Evolutionary conservation across 2,329 filamentous ascomycete species (phyloP).

Genomic region (Monosporascus sp.): DNA sequence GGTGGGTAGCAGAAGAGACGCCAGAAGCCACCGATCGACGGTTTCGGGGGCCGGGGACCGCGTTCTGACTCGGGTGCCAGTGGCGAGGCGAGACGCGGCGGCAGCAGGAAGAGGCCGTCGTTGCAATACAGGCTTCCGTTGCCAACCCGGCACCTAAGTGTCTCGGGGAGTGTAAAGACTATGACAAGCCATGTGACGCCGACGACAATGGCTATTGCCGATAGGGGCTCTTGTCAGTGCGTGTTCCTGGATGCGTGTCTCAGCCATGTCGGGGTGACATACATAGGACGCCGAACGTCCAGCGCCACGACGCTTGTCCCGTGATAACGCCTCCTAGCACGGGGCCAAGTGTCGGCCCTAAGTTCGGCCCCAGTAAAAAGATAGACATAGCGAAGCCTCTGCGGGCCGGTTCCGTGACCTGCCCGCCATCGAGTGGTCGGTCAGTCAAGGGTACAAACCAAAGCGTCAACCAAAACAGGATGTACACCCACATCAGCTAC

Average conservation of each 20-base stretch:
- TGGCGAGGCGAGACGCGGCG: slow-evolving; percentile 12
- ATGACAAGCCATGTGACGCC: slow-evolving; percentile 24
- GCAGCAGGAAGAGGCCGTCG: background rate
- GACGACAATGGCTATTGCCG: slow-evolving; percentile 21
- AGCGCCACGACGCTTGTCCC: slow-evolving; percentile 32
- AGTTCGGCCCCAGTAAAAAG: slow-evolving; percentile 38
- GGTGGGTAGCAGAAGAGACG: slow-evolving; percentile 27
- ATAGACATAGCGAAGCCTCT: slow-evolving; percentile 35
- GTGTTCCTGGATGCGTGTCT: too few species aligned
- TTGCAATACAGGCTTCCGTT: slow-evolving; percentile 29
- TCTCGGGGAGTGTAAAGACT: slow-evolving; percentile 38
- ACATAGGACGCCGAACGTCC: slow-evolving; percentile 37
- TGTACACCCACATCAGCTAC: slow-evolving; percentile 30
- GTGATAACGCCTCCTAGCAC: slow-evolving; percentile 36
- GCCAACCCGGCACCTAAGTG: slow-evolving; percentile 38
- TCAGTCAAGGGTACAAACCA: too few species aligned
- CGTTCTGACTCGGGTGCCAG: slow-evolving; percentile 14
- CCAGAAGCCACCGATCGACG: slow-evolving; percentile 22
- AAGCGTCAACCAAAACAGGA: too few species aligned
- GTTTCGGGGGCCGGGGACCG: slow-evolving; percentile 24
- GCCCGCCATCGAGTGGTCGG: too few species aligned
- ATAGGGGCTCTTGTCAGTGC: too few species aligned
- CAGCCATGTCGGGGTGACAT: background rate
- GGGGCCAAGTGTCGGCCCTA: slow-evolving; percentile 39
- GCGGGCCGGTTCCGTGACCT: slow-evolving; percentile 28